A percentile compares a stretch with the other conserved stretches of the same genome.
These are phyloP conservation scores for Hibiscus trionum DNA, from an alignment of 345 rosid species.

Conservation along the genomic window DNA sequence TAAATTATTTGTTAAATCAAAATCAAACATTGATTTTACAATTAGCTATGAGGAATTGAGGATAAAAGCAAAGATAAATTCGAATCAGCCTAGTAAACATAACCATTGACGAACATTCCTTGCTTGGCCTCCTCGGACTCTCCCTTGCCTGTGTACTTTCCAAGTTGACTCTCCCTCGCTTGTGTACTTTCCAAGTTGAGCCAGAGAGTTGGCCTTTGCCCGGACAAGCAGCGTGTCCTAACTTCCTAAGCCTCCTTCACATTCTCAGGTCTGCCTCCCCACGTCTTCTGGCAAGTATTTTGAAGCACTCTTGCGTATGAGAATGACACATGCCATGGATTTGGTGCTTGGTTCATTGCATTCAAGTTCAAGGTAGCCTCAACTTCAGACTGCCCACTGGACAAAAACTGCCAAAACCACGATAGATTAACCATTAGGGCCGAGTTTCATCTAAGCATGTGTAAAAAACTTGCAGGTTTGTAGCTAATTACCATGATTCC, in stretches of 20 bases:
- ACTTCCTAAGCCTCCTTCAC: conserved; percentile 80
- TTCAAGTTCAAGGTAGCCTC: conserved; percentile 53
- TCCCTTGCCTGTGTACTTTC: conserved; percentile 71
- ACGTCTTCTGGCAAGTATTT: conserved; percentile 79
- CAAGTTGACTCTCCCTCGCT: conserved; percentile 86
- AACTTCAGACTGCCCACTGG: conserved; percentile 91
- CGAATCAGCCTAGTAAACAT: conserved; percentile 36
- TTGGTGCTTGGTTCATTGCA: conserved; percentile 75
- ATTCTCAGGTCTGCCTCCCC: conserved; percentile 77
- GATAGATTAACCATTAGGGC: background rate
- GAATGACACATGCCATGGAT: conserved; percentile 98
- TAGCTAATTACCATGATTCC: conserved; percentile 78
- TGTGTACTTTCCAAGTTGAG: conserved; percentile 84
- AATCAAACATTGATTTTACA: no score
- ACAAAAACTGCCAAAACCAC: conserved; percentile 63
- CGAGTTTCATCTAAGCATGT: background rate
- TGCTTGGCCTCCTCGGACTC: conserved; percentile 86
- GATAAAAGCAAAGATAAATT: background rate
- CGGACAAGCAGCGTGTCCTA: conserved; percentile 51
- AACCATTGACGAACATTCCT: conserved; percentile 83
- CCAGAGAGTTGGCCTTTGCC: conserved; percentile 80
- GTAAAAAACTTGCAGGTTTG: background rate
- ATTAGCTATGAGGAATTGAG: background rate
- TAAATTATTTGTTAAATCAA: no score
- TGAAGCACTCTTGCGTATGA: conserved; percentile 92